These are phyloP conservation scores for Vigna angularis DNA, from an alignment of 306 rosid species.

Conservation along the genomic window DNA sequence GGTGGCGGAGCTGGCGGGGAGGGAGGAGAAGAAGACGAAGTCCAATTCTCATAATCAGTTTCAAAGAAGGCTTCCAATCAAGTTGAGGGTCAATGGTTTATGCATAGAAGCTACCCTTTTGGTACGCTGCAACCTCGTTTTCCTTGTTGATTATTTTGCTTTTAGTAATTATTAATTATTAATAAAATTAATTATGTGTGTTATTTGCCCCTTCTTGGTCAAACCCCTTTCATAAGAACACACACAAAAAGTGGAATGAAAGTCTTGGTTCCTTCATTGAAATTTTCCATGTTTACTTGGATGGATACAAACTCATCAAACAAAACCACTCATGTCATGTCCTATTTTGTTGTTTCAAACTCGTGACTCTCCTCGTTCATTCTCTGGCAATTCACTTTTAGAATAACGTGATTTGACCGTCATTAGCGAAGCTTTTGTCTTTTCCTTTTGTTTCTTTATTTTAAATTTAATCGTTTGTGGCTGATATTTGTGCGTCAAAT, in stretches of 20 bases:
- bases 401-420: conserved; percentile 11
- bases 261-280: neutral
- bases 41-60: conserved; percentile 42
- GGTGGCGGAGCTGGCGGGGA: conserved; percentile 48
- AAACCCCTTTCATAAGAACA: conserved; percentile 32
- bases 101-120: conserved; percentile 60
- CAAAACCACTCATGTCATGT: neutral
- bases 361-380: neutral
- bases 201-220: conserved; percentile 15
- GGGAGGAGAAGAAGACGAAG: conserved; percentile 41
- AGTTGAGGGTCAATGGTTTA: conserved; percentile 55
- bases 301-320: neutral
- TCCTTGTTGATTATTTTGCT: neutral
- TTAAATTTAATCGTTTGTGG: neutral
- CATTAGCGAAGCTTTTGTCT: neutral
- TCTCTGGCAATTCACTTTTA: neutral
- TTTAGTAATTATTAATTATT: neutral
- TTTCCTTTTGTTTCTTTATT: neutral
- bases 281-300: neutral
- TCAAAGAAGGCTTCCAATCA: conserved; percentile 59
- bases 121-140: conserved; percentile 49
- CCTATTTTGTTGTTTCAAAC: neutral
- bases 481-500: neutral
- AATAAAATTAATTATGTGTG: neutral
- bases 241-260: neutral